Base-by-base conservation (phyloP, 1,284 basidiomycete species). In the Marasmius oreades region DNA sequence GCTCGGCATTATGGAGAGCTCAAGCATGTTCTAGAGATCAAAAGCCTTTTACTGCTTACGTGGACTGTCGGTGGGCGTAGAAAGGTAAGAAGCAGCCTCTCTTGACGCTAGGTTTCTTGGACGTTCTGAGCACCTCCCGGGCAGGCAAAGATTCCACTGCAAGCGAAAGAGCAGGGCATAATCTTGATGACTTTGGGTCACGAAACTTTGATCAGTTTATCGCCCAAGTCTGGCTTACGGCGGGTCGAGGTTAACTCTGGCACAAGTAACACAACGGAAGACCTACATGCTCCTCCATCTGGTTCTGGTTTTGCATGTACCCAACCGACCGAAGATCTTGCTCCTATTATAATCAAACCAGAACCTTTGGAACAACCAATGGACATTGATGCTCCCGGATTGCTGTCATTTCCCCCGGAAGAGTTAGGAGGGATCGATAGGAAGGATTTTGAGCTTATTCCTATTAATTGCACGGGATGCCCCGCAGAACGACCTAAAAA, bases 121-220 rank as follows among this genome's bases (percentile, higher is more conserved):
- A 5, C 10, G 10, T 31, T 10, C 28, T 31, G 28, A 23, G 10
- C 42, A 28, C n/a, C 36, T 28, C 26, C 26, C 8, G 28, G 1
- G 31, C 24, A 62, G 61, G 58, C 36, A 6, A 34, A 51, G 26
- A 24, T 46, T 36, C 18, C 50, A 26, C 46, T 64, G 3, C 22
- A 36, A 10, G 56, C 53, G 16, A 43, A 52, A 48, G 46, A 31
- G 31, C 43, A 36, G 52, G 45, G 42, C n/a, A 59, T 57, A 12
- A 55, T 56, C 1, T 52, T 64, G 2, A 61, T 64, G 60, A 57
- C 57, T 47, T 53, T 64, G 16, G 63, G 63, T 16, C 56, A 60
- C 36, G 58, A 59, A 2, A 20, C 59, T 26, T 44, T 20, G 16
- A 47, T 64, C 34, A 58, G 42, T 34, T 56, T 64, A 16, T 33